Conservation (phyloP, 345 rosid species). For the Camelina sativa region DNA sequence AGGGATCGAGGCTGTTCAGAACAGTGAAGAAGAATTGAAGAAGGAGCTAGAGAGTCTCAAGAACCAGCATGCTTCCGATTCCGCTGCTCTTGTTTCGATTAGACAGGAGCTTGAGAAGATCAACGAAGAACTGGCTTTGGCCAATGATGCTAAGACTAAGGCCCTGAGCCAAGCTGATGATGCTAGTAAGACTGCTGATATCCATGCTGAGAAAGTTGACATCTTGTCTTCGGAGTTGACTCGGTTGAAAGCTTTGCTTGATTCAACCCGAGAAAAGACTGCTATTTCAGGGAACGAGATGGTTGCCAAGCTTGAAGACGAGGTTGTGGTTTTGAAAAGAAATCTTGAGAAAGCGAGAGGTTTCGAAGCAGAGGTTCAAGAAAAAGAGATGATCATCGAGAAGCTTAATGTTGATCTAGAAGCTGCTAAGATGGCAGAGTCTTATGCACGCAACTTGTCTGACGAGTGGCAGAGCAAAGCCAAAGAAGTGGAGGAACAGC, state of each 20-base stretch:
- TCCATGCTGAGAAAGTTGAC: conserved; percentile 79
- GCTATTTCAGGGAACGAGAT: conserved; percentile 53
- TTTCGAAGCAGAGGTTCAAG: conserved; percentile 59
- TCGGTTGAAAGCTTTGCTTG: conserved; percentile 71
- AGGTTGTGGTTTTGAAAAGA: conserved; percentile 59
- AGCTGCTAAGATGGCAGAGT: conserved; percentile 88
- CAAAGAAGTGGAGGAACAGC: conserved; percentile 63
- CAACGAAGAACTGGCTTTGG: conserved; percentile 72
- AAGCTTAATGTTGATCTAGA: conserved; percentile 83
- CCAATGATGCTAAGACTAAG: conserved; percentile 80
- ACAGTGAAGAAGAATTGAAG: conserved; percentile 83
- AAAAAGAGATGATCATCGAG: conserved; percentile 62
- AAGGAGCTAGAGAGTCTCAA: conserved; percentile 74
- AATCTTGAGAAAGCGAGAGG: conserved; percentile 64
- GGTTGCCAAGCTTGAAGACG: conserved; percentile 57
- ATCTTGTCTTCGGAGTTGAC: conserved; percentile 75
- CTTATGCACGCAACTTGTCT: conserved; percentile 68
- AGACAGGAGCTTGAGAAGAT: conserved; percentile 72
- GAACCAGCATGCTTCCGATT: conserved; percentile 85
- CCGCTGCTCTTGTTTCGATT: conserved; percentile 71
- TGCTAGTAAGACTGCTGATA: conserved; percentile 86
- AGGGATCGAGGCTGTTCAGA: conserved; percentile 82
- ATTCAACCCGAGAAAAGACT: conserved; percentile 66
- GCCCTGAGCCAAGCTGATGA: conserved; percentile 90
- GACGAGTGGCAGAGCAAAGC: conserved; percentile 77